phyloP scores from a whole-genome alignment of 2,329 filamentous ascomycete genomes.

The Didymella sp. region DNA sequence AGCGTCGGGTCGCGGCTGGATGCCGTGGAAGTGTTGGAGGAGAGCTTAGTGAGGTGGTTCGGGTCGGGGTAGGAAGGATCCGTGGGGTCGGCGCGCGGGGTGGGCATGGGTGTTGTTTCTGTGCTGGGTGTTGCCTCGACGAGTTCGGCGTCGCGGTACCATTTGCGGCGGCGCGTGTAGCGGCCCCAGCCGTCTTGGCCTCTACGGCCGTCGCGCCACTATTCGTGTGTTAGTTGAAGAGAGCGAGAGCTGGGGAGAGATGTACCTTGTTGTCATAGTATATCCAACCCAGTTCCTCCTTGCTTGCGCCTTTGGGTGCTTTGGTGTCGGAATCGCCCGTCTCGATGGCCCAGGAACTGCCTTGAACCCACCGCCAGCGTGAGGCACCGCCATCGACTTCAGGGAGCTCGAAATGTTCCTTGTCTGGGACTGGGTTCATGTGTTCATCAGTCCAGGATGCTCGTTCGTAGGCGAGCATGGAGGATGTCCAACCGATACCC shows the following conservation, averaged over 20 bases:
- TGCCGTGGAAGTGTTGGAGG: constrained; percentile 37
- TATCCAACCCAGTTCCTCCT: constrained; percentile 79
- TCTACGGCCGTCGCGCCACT: constrained; percentile 90
- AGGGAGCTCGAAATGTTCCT: constrained; percentile 73
- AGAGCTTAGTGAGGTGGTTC: constrained; percentile 30
- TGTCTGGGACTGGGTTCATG: constrained; percentile 77
- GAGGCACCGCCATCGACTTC: constrained; percentile 69
- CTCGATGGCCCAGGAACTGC: constrained; percentile 86
- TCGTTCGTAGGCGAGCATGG: constrained; percentile 87
- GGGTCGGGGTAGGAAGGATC: constrained; percentile 34
- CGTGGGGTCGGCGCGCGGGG: constrained; percentile 46
- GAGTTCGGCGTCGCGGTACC: constrained; percentile 95
- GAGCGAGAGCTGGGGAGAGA: not conserved
- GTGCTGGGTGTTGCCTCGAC: constrained; percentile 70
- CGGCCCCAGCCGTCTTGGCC: constrained; percentile 90
- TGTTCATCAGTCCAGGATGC: constrained; percentile 96
- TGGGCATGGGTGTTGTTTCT: constrained; percentile 54
- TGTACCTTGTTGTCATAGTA: constrained; percentile 95
- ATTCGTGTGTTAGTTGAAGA: constrained; percentile 19
- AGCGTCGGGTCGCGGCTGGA: constrained; percentile 33
- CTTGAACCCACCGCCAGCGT: constrained; percentile 82
- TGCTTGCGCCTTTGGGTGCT: constrained; percentile 46
- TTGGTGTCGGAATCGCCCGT: constrained; percentile 60
- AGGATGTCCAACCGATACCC: constrained; percentile 92
- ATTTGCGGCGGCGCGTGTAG: constrained; percentile 92